A percentile compares a stretch with the other conserved stretches of the same genome.
phyloP scores from a whole-genome alignment of 2,329 filamentous ascomycete genomes.

The Talaromyces sp. region DNA sequence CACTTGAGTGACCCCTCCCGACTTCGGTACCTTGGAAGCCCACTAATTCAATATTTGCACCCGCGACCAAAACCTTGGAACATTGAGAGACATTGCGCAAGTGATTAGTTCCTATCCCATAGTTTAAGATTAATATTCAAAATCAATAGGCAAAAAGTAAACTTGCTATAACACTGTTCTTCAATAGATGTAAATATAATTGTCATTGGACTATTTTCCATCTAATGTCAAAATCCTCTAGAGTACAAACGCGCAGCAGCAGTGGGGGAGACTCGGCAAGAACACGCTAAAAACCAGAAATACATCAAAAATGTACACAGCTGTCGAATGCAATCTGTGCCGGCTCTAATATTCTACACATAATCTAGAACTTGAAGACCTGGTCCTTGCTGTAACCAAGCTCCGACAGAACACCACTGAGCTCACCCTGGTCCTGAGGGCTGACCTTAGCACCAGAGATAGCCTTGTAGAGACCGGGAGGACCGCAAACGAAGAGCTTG shows the following conservation, averaged over 20 bases:
- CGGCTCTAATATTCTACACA: slow-evolving; percentile 18
- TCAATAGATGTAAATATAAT: too few species aligned
- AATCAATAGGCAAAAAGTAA: too few species aligned
- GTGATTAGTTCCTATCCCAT: background rate
- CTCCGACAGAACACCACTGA: slow-evolving; percentile 78
- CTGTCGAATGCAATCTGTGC: background rate
- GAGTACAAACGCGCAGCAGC: background rate
- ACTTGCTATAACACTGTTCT: too few species aligned
- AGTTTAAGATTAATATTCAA: background rate
- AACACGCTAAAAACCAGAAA: slow-evolving; percentile 16
- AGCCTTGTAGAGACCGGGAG: slow-evolving; percentile 89
- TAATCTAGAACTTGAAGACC: slow-evolving; percentile 85
- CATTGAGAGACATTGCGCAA: background rate
- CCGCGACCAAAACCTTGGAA: too few species aligned
- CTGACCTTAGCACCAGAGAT: slow-evolving; percentile 88
- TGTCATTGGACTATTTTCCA: too few species aligned
- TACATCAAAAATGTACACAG: slow-evolving; percentile 20
- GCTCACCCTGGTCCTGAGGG: slow-evolving; percentile 91
- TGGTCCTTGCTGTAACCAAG: slow-evolving; percentile 84
- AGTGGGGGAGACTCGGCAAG: background rate
- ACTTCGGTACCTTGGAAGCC: too few species aligned
- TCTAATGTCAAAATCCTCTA: background rate
- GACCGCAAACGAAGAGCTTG: slow-evolving; percentile 96
- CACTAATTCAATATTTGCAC: too few species aligned
- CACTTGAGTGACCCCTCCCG: too few species aligned